These are phyloP conservation scores for Baorangia bicolor DNA, from an alignment of 768 basidiomycete species.

Conservation along the genomic window DNA sequence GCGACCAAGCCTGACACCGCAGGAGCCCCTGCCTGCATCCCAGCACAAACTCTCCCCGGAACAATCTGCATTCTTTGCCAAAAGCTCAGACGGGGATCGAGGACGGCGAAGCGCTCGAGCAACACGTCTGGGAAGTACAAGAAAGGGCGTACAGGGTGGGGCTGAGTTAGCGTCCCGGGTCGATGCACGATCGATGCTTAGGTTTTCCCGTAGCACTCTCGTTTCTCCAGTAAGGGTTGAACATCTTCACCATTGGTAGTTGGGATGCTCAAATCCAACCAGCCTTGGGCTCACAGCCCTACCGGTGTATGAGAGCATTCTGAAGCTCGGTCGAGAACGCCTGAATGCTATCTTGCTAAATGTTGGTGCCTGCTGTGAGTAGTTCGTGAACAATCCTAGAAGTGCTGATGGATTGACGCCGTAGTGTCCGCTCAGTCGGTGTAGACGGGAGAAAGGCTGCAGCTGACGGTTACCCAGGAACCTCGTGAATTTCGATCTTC, in stretches of 20 bases:
- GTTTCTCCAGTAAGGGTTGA: not conserved
- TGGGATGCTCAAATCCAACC: not conserved
- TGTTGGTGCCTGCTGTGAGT: not conserved
- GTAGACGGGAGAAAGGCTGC: no score
- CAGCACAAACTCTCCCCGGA: not conserved
- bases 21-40: not conserved
- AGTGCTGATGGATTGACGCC: no score
- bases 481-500: no score
- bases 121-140: not conserved
- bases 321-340: not conserved
- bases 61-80: not conserved
- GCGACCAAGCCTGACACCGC: not conserved
- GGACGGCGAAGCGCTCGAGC: not conserved
- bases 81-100: not conserved
- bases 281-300: not conserved
- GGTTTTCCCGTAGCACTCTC: not conserved
- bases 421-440: no score
- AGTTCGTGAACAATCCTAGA: not conserved
- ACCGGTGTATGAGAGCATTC: not conserved
- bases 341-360: not conserved
- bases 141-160: not conserved
- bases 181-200: not conserved
- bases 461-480: no score
- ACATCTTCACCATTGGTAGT: not conserved
- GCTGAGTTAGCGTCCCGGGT: not conserved